Conservation (phyloP, 73 alveolate species). For the Paramecium primaurelia region DNA sequence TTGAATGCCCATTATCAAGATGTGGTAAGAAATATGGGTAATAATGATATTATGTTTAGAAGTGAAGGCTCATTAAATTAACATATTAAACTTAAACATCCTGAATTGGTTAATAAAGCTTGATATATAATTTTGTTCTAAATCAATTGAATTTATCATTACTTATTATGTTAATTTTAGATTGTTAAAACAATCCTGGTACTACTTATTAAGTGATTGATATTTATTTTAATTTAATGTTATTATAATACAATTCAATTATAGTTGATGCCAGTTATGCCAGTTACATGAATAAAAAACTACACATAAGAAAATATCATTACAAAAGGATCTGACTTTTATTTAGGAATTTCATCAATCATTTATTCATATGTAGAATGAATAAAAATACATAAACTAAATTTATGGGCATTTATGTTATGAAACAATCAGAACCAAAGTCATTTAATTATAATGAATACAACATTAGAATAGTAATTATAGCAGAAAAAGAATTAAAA, state of each 20-base stretch:
- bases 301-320: background rate
- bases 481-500: no score
- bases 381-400: background rate
- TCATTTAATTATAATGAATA: no score
- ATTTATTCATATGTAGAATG: background rate
- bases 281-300: background rate
- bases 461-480: no score
- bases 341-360: background rate
- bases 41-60: background rate
- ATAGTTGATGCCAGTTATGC: slow-evolving; percentile 49
- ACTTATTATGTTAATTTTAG: background rate
- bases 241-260: background rate
- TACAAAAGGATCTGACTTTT: background rate
- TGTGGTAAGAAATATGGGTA: slow-evolving; percentile 48
- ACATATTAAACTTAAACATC: slow-evolving; percentile 37
- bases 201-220: background rate
- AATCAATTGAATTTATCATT: background rate
- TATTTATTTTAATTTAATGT: background rate
- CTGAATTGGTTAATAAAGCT: slow-evolving; percentile 15
- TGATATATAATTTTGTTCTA: background rate
- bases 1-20: slow-evolving; percentile 17
- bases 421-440: background rate
- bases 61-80: slow-evolving; percentile 31
- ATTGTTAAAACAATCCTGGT: background rate
- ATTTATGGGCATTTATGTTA: background rate